Base-by-base conservation (phyloP, 108 stramenopile species). In the Nitzschia inconspicua region DNA sequence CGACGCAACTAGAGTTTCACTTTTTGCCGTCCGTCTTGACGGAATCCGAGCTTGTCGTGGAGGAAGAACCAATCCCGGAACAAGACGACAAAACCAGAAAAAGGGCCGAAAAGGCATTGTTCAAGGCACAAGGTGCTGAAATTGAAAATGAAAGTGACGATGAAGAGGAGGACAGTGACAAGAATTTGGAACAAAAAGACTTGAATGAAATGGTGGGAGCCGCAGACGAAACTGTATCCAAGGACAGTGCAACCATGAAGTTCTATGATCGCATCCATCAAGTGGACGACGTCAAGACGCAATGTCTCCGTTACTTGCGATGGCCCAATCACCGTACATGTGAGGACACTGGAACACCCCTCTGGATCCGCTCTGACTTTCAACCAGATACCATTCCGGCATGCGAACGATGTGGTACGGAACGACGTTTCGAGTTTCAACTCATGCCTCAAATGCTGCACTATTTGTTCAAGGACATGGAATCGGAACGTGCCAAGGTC, bases 391-490 rank as follows among this genome's bases (percentile, higher is more conserved):
- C 44, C 22, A 43, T 77, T 72, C 42, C 88, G 70, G 9, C 59
- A 44, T 93, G 91, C 60, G 59, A 67, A 34, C 75, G 75, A 25
- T 93, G 91, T 60, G 86, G 86, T 11, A 75, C 84, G 24, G 43
- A 57, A 16, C 79, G 91, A 1, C 62, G 68, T 23, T 93, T 88
- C 59, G 91, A 93, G 64, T 89, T 86, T 48, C 91, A 93, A 65
- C 73, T 93, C 58, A 71, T 93, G 84, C 91, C 91, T 1, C 91
- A 93, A 72, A 87, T 93, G 86, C 43, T 93, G 8, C 83, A 85
- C 53, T 85, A 76, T 49, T 65, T 93, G 31, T 53, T 78, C 56
- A 62, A 72, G 25, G 62, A 73, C 25, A 30, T 47, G 11, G 40
- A 58, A 57, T 40, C 36, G 48, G 49, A 63, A 29, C 58, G 53